Base-by-base conservation (phyloP, 1,139 yeast species). In the Scheffersomyces titani region DNA sequence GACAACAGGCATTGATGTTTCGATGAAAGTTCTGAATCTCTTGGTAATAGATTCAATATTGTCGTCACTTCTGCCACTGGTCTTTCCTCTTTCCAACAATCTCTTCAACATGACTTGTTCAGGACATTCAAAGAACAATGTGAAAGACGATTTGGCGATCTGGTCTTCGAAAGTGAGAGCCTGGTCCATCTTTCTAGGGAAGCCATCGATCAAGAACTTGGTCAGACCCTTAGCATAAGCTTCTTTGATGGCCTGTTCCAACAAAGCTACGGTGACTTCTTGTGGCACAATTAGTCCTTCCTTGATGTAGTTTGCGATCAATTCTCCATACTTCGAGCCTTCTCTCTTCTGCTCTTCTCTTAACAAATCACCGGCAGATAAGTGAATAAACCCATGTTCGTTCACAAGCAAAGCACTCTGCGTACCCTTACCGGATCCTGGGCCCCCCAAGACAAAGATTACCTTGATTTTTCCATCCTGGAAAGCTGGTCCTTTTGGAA, bases 141-240 rank as follows among this genome's bases (percentile, higher is more conserved):
- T 90, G 74, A 92, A 86, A 51, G 90, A 81, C 54, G 94, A 86
- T 55, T 82, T 85, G 52, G 91, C 93, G 52, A 94, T 86, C 60
- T 86, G 81, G 55, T 89, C 85, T 75, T 94, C 99, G 71, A 94
- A 94, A 44, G 94, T 90, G 52, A 90, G 61, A 0, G 98, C 98
- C 77, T 94, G 99, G 75, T 94, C 99, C 98, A 94, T 93, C 72
- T 93, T 92, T 71, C 99, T 84, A 48, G 99, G 99, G 84, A 94
- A 94, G 1, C 99, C 99, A 72, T 94, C 99, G 56, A 94, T 86
- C 67, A 94, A 77, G 71, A 93, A 94, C 57, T 81, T 81, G 55
- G 70, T 74, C 46, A 71, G 69, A 0, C 96, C 97, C 45, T 77
- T 69, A 18, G 71, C 67, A 56, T 74, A 69, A 53, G 82, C 77